Percentiles rank a stretch among this genome's conserved stretches.
phyloP scores from a whole-genome alignment of 257 asterid genomes.

The Scutellaria minor region DNA sequence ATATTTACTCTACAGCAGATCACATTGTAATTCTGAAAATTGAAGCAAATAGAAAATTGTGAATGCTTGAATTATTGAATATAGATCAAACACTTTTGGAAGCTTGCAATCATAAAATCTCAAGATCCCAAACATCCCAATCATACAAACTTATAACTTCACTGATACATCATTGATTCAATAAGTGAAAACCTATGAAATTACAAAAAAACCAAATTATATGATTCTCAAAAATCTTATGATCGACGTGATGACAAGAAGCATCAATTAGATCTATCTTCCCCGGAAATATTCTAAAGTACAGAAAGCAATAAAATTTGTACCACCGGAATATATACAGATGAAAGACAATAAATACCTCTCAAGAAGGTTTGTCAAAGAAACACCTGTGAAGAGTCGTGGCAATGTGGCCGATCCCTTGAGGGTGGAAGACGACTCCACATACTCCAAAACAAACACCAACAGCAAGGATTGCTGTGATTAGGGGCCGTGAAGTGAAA shows the following conservation, averaged over 20 bases:
- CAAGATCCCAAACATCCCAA: not conserved
- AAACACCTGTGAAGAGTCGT: conserved; percentile 67
- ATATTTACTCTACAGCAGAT: too few relatives aligned
- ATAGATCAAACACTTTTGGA: conserved; percentile 3
- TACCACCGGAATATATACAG: conserved; percentile 26
- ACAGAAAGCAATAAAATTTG: not conserved
- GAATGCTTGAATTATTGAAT: not conserved
- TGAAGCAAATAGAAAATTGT: not conserved
- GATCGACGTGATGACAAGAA: too few relatives aligned
- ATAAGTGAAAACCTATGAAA: not conserved
- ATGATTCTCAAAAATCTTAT: too few relatives aligned
- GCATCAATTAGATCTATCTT: not conserved
- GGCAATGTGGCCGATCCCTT: conserved; percentile 53
- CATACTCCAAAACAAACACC: conserved; percentile 80
- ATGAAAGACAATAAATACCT: not conserved
- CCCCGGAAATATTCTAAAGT: not conserved
- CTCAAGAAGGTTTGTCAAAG: conserved; percentile 36
- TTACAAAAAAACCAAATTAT: not conserved
- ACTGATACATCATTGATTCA: too few relatives aligned
- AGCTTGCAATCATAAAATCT: conserved; percentile 16
- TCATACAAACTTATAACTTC: not conserved
- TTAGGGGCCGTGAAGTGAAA: conserved; percentile 53
- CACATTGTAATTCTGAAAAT: not conserved
- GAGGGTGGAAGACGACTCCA: conserved; percentile 69
- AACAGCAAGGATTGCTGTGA: conserved; percentile 47